Evolutionary conservation across 257 asterid species (phyloP).

Genomic region (Apocynum venetum): DNA sequence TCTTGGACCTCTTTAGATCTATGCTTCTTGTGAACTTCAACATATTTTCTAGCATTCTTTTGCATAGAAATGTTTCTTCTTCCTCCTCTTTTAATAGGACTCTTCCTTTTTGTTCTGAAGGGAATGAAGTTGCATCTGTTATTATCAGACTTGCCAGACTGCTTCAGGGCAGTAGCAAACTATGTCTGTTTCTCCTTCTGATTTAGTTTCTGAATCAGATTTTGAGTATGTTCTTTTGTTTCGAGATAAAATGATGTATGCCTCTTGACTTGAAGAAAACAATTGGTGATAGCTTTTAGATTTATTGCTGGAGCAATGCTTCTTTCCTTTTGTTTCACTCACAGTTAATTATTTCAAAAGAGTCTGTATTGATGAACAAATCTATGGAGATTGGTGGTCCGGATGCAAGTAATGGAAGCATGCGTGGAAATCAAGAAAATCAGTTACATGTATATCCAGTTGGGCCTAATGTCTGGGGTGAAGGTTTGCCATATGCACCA

Average conservation of each 20-base stretch:
- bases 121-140: background rate
- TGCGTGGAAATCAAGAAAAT: conserved; percentile 28
- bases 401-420: conserved; percentile 35
- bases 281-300: background rate
- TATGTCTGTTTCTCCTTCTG: background rate
- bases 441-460: conserved; percentile 57
- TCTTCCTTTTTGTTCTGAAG: background rate
- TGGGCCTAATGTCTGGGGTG: conserved; percentile 45
- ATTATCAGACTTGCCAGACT: background rate
- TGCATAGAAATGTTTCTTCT: background rate
- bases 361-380: conserved; percentile 10
- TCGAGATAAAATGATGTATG: background rate
- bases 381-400: conserved; percentile 54
- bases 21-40: background rate
- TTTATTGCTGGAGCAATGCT: background rate
- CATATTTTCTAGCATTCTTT: background rate
- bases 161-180: background rate
- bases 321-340: background rate
- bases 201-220: background rate
- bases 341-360: background rate
- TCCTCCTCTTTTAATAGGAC: background rate
- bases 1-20: background rate
- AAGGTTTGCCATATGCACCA: conserved; percentile 92
- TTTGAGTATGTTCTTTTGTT: background rate
- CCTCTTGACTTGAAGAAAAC: background rate